Evolutionary conservation across 345 rosid genomes (phyloP).

Genomic region (Leavenworthia alabamica): DNA sequence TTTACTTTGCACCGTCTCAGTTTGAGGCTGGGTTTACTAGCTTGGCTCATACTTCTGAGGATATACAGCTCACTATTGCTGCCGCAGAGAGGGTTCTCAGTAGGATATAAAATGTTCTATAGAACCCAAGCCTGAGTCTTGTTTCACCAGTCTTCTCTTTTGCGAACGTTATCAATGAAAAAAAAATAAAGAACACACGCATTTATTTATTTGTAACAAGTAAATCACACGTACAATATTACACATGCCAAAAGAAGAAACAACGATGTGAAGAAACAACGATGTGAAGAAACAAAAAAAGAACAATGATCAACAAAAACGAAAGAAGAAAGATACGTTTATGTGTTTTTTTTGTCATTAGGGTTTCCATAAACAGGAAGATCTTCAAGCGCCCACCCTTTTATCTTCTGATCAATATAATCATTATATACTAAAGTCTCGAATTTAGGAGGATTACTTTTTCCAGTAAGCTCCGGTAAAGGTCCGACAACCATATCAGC

Average conservation of each 20-base stretch:
- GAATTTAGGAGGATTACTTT: neutral
- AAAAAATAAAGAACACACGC: too few species aligned
- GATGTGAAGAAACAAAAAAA: too few species aligned
- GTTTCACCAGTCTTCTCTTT: neutral
- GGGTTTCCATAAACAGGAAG: neutral
- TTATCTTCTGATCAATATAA: neutral
- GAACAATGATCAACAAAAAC: too few species aligned
- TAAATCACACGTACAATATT: too few species aligned
- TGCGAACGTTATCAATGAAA: too few species aligned
- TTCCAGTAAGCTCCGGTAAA: neutral
- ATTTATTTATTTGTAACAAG: too few species aligned
- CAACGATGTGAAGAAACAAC: too few species aligned
- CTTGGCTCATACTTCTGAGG: conserved; percentile 75
- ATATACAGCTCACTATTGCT: conserved; percentile 60
- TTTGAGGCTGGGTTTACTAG: conserved; percentile 97
- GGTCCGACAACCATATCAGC: neutral
- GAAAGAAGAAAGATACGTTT: too few species aligned
- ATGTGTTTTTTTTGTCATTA: neutral
- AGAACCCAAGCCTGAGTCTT: neutral
- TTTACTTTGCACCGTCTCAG: conserved; percentile 94
- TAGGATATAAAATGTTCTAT: conserved; percentile 43
- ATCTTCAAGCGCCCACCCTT: neutral
- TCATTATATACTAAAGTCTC: neutral
- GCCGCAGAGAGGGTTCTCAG: conserved; percentile 75
- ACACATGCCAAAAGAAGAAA: too few species aligned